Evolutionary conservation across 345 rosid genomes (phyloP).

Genomic region (Punica granatum): DNA sequence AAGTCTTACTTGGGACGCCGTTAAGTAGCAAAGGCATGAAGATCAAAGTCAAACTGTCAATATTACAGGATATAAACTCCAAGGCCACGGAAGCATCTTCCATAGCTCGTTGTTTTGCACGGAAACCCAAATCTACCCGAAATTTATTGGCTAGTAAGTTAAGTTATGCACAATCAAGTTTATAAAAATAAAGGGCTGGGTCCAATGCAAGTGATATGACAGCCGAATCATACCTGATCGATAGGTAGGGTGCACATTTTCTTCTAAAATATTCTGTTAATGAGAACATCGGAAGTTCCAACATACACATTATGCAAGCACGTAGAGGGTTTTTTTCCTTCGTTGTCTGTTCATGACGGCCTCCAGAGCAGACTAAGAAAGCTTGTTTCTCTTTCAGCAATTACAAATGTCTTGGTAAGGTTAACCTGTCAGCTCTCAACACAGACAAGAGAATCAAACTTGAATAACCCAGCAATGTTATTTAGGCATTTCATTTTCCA

Average conservation of each 20-base stretch:
- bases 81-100: constrained; percentile 97
- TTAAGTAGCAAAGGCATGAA: not conserved
- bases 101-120: constrained; percentile 93
- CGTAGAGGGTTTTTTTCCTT: not conserved
- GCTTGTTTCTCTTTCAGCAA: not conserved
- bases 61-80: constrained; percentile 41
- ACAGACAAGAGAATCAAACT: not conserved
- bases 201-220: not conserved
- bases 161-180: not conserved
- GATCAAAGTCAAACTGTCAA: not conserved
- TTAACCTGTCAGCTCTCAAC: not conserved
- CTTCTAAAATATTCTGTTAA: not conserved
- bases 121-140: constrained; percentile 81
- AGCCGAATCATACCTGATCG: not conserved
- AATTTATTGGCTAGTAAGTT: constrained; percentile 1
- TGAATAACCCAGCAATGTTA: not conserved
- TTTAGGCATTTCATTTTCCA: not conserved
- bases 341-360: not conserved
- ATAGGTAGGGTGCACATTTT: not conserved
- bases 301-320: not conserved
- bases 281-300: not conserved
- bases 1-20: not conserved
- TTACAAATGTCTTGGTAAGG: not conserved
- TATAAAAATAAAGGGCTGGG: not conserved
- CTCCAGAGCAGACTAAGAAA: not conserved